Base-by-base conservation (phyloP, 805 yeast species). In the Debaryomyces castellii region DNA sequence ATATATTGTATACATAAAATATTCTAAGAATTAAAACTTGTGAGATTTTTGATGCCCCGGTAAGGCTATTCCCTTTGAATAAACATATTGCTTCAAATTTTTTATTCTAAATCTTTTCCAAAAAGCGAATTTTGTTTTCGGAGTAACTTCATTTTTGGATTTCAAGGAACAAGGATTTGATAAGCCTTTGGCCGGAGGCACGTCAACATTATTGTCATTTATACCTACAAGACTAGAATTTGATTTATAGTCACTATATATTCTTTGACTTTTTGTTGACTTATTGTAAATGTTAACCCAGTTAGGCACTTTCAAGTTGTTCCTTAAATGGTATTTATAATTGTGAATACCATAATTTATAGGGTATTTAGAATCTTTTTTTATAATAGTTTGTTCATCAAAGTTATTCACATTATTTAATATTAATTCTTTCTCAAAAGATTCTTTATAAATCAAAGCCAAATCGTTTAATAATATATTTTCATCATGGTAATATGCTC, bases 251-350 rank as follows among this genome's bases (percentile, higher is more conserved):
- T 23, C 9, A 9, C 18, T 4, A 14, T 27, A 5, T 11, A 9
- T 6, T 27, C 12, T 32, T 10, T 32, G 4, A 11, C 14, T 9
- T 17, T 32, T 25, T 25, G 6, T 3, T 25, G 11, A 9, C 11
- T 6, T 10, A 25, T 10, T 10, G 4, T 10, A n/a, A n/a, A n/a
- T n/a, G n/a, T n/a, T 25, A 47, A 30, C 47, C 47, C 39, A 18
- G 39, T n/a, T n/a, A n/a, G n/a, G n/a, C n/a, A n/a, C n/a, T n/a
- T n/a, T n/a, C 46, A 3, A 44, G 47, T 24, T 47, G 41, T 33
- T 47, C 39, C 17, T 14, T 14, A 47, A 25, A 33, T 47, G 43
- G 33, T 22, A 47, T 27, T 40, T 43, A 28, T 47, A 47, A 32
- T 47, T 43, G 5, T 35, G 25, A 18, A 17, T 40, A 12, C 32